Percentiles rank a stretch among this genome's conserved stretches.
phyloP scores from a whole-genome alignment of 2,329 filamentous ascomycete genomes.

The Fusarium globosum region DNA sequence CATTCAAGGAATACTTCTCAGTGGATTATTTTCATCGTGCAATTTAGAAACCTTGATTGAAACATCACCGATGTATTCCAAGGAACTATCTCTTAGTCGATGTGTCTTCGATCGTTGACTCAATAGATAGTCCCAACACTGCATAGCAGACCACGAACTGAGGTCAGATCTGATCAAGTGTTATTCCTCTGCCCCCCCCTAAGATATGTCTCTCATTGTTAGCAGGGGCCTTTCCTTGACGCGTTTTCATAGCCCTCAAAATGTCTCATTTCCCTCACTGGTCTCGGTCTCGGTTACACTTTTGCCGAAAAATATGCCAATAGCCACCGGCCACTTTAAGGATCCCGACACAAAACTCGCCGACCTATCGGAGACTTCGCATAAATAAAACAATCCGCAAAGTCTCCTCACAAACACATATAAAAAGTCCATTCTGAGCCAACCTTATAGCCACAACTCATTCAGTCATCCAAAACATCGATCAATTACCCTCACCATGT shows the following conservation, averaged over 20 bases:
- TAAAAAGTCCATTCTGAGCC: not conserved
- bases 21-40: rapidly evolving
- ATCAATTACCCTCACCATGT: not conserved
- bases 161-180: rapidly evolving
- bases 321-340: not conserved
- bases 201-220: not conserved
- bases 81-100: rapidly evolving
- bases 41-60: rapidly evolving
- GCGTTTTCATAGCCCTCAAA: rapidly evolving
- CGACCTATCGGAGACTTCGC: slow-evolving; percentile 2
- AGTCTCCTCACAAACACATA: not conserved
- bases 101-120: rapidly evolving
- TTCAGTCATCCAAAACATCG: rapidly evolving
- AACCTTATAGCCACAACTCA: rapidly evolving
- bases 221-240: not conserved
- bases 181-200: rapidly evolving
- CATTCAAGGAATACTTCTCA: rapidly evolving
- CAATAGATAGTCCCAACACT: rapidly evolving
- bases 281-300: rapidly evolving
- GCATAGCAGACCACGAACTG: not conserved
- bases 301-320: too few relatives aligned
- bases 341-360: not conserved
- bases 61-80: not conserved
- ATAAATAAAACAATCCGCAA: not conserved
- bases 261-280: rapidly evolving